phyloP scores from a whole-genome alignment of 768 basidiomycete genomes.

The Cystofilobasidium bisporidii region DNA sequence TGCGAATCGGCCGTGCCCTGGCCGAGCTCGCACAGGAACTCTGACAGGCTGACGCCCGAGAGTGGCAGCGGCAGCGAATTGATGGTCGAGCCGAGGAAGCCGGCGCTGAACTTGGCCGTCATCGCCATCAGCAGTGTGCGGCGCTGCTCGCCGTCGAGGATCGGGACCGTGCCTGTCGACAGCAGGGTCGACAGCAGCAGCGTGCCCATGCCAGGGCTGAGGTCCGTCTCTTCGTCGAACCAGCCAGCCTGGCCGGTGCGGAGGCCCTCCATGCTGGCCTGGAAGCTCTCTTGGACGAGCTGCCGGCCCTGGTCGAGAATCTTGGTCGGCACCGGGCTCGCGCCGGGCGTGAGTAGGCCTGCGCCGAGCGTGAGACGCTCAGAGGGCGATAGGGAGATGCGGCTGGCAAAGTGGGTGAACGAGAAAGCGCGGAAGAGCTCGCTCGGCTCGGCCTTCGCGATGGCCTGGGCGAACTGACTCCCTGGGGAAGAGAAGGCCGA shows the following conservation, averaged over 20 bases:
- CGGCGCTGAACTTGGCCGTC: slow-evolving; percentile 21
- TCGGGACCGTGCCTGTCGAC: slow-evolving; percentile 29
- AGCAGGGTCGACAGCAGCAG: slow-evolving; percentile 31
- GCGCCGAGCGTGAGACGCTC: slow-evolving; percentile 27
- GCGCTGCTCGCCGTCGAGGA: slow-evolving; percentile 21
- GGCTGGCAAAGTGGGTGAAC: slow-evolving; percentile 16
- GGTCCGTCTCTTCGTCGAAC: slow-evolving; percentile 28
- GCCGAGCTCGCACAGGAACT: slow-evolving; percentile 40
- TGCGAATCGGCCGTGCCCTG: slow-evolving; percentile 38
- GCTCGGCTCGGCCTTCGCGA: slow-evolving; percentile 15
- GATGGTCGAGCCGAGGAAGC: slow-evolving; percentile 34
- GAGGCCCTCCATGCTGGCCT: slow-evolving; percentile 25
- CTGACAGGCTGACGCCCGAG: slow-evolving; percentile 35
- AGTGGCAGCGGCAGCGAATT: slow-evolving; percentile 34
- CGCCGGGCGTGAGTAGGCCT: slow-evolving; percentile 14
- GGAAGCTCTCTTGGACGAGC: slow-evolving; percentile 27
- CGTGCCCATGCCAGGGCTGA: slow-evolving; percentile 29
- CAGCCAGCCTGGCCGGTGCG: slow-evolving; percentile 16
- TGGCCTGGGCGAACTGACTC: slow-evolving; percentile 24
- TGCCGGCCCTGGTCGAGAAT: slow-evolving; percentile 29
- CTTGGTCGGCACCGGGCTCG: background rate
- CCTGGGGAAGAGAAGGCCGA: background rate
- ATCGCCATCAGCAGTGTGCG: slow-evolving; percentile 17
- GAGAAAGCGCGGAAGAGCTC: slow-evolving; percentile 25
- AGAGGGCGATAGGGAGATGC: slow-evolving; percentile 12